Evolutionary conservation across 139 green algal genomes (phyloP), one percentile per base, ranked within the genome.

Genomic region (Pleodorina starrii): DNA sequence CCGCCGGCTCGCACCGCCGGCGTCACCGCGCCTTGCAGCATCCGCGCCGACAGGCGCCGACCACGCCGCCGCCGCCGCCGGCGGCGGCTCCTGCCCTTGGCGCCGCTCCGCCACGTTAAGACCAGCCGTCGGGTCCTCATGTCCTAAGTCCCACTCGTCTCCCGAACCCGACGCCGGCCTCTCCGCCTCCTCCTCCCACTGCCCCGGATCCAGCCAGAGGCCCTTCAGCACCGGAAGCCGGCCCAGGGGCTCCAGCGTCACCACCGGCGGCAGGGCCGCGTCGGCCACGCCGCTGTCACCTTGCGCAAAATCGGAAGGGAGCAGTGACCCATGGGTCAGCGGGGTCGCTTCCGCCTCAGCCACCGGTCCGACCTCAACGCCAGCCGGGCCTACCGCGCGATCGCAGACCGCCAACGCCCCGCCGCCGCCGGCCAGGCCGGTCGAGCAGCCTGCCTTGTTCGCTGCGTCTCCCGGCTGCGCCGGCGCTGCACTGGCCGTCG

Each of bases 151-250:
- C 74, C 14, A 11, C n/a, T 60, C 7, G 21, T 72, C 48, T 0
- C 72, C 43, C 50, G n/a, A 23, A 5, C 11, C 32, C 21, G n/a
- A n/a, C n/a, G n/a, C 50, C 2, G 6, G 25, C 29, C 35, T 54
- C 32, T n/a, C 46, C 35, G 11, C 48, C n/a, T 71, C 48, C 17
- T 38, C 63, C 1, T 88, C 82, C n/a, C n/a, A 25, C 17, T 88
- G 63, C 3, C 54, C 66, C 23, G 83, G 83, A 32, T 88, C 68
- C 2, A 51, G 35, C 68, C 66, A 88, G 10, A 88, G 2, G 1
- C 66, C 83, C 46, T 0, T 42, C 46, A 88, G 46, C 9, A 4
- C 32, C 35, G 83, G 68, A 5, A 88, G 44, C 17, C 16, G 14
- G 9, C 21, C n/a, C 35, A 88, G 32, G 5, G 66, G 35, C 68